Evolutionary conservation across 78 protist species (phyloP).

Genomic region (Planoprotostelium fungivorum): DNA sequence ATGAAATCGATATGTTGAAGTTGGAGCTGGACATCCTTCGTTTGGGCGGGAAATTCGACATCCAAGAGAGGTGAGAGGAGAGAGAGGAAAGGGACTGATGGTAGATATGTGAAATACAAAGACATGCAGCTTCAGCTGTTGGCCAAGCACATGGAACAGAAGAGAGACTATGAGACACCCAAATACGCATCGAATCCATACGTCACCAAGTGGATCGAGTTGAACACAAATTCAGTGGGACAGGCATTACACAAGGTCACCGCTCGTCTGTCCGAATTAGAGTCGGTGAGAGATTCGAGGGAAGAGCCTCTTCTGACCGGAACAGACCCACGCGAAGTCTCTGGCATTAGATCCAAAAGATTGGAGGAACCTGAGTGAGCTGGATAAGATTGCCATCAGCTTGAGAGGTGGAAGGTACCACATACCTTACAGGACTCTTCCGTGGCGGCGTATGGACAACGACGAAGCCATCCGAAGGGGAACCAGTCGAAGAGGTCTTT

Average conservation of each 20-base stretch:
- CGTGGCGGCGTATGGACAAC: not conserved
- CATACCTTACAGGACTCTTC: not conserved
- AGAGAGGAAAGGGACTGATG: not conserved
- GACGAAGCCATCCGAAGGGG: not conserved
- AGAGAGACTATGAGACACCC: not conserved
- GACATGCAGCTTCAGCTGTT: not conserved
- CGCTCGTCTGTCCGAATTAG: not conserved
- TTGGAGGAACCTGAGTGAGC: not conserved
- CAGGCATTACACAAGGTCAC: not conserved
- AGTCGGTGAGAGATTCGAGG: not conserved
- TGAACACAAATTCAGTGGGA: not conserved
- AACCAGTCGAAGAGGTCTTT: not conserved
- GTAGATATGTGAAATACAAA: not conserved
- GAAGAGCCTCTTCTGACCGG: not conserved
- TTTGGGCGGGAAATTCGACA: not conserved
- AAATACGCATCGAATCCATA: not conserved
- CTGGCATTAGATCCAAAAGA: not conserved
- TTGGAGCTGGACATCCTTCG: not conserved
- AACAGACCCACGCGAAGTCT: not conserved
- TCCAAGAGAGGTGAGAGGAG: not conserved
- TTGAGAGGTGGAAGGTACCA: not conserved
- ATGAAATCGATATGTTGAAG: not conserved
- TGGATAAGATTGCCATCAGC: not conserved
- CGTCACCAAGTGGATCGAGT: not conserved
- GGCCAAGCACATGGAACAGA: not conserved